phyloP scores from a whole-genome alignment of 352 stramenopile genomes.

The Phytophthora cajani region DNA sequence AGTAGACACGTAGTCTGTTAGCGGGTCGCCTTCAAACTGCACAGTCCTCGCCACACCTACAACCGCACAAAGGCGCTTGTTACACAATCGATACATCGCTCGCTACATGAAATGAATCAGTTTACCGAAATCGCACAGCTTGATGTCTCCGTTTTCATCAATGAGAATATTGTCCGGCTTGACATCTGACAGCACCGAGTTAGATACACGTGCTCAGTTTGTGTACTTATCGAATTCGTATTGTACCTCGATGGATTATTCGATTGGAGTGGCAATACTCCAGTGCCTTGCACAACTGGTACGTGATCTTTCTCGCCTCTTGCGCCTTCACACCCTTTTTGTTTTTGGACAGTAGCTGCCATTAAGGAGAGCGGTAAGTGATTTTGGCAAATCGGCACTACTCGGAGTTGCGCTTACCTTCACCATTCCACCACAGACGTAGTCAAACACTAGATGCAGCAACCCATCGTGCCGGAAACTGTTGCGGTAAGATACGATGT shows the following conservation, averaged over 20 bases:
- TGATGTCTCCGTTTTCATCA: slow-evolving; percentile 72
- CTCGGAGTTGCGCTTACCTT: slow-evolving; percentile 47
- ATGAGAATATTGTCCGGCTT: slow-evolving; percentile 88
- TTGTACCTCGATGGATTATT: slow-evolving; percentile 80
- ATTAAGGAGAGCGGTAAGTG: slow-evolving; percentile 1
- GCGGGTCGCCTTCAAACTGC: slow-evolving; percentile 77
- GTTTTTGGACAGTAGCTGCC: slow-evolving; percentile 65
- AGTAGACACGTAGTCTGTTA: slow-evolving; percentile 84
- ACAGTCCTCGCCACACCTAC: slow-evolving; percentile 73
- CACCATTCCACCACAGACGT: slow-evolving; percentile 70
- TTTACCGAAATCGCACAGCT: slow-evolving; percentile 81
- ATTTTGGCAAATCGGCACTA: not conserved
- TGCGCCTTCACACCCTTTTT: slow-evolving; percentile 65
- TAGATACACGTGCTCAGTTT: not conserved
- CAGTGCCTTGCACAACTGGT: slow-evolving; percentile 78
- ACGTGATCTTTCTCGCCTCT: slow-evolving; percentile 58
- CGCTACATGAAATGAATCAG: not conserved
- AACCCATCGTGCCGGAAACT: slow-evolving; percentile 82
- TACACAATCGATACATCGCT: not conserved
- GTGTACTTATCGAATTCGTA: not conserved
- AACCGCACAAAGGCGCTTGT: not conserved
- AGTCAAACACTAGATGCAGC: slow-evolving; percentile 84
- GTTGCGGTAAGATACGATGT: slow-evolving; percentile 85
- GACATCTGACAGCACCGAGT: slow-evolving; percentile 51
- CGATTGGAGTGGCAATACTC: slow-evolving; percentile 82